Evolutionary conservation across 75 land plant species (phyloP).

Genomic region (Chamaecyparis obtusa): DNA sequence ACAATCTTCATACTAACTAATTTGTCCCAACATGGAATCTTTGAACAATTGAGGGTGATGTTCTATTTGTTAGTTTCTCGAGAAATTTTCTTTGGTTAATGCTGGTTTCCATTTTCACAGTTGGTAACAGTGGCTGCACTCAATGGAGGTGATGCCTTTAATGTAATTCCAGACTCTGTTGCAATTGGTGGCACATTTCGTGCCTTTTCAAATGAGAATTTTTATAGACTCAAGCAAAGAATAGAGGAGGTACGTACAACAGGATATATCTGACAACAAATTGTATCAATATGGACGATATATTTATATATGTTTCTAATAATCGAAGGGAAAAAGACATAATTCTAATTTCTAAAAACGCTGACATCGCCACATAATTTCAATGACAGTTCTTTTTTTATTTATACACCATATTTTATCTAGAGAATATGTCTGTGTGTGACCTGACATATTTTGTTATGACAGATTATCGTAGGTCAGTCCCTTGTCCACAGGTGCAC

Average conservation of each 20-base stretch:
- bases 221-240: conserved; percentile 57
- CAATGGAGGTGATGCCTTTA: conserved; percentile 77
- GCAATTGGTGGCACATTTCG: conserved; percentile 84
- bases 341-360: neutral
- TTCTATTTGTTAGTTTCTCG: neutral
- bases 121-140: conserved; percentile 78
- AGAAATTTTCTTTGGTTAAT: too few species aligned
- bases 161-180: conserved; percentile 90
- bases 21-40: neutral
- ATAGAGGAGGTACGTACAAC: conserved; percentile 58
- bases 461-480: conserved; percentile 67
- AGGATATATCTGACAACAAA: neutral
- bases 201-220: conserved; percentile 64
- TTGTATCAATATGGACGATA: too few species aligned
- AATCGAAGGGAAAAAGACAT: neutral
- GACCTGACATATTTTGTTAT: neutral
- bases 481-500: conserved; percentile 76
- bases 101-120: conserved; percentile 29
- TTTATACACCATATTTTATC: neutral
- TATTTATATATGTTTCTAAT: neutral
- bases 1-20: neutral
- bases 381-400: neutral
- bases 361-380: neutral
- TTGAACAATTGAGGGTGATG: neutral
- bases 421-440: neutral